phyloP scores from a whole-genome alignment of 768 basidiomycete species.

The Tricholomella constricta region DNA sequence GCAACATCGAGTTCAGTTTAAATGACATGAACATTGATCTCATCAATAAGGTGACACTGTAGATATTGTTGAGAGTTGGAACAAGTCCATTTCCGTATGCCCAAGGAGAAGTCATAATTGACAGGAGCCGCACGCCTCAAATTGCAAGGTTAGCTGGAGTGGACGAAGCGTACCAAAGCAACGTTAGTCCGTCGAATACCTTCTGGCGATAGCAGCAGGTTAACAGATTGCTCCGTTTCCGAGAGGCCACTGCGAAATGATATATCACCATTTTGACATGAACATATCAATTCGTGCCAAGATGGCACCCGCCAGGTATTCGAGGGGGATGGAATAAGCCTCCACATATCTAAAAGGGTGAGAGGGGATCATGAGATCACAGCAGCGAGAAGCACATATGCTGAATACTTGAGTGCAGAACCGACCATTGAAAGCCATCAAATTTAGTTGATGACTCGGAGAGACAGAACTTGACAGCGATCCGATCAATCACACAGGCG shows the following conservation, averaged over 20 bases:
- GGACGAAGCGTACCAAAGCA: too few relatives aligned
- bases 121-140: not conserved
- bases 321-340: not conserved
- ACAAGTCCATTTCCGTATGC: not conserved
- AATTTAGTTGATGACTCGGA: not conserved
- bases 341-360: not conserved
- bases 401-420: too few relatives aligned
- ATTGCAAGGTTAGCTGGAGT: too few relatives aligned
- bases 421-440: too few relatives aligned
- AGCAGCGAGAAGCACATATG: too few relatives aligned
- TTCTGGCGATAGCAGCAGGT: too few relatives aligned
- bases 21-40: constrained; percentile 6
- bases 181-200: too few relatives aligned
- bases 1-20: not conserved
- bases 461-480: not conserved
- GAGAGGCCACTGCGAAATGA: not conserved
- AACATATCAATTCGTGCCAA: not conserved
- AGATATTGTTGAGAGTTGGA: not conserved
- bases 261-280: not conserved
- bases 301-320: not conserved
- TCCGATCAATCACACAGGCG: too few relatives aligned
- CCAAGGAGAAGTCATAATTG: not conserved
- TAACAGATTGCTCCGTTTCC: too few relatives aligned
- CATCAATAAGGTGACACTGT: constrained; percentile 5
- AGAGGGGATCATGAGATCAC: not conserved